Evolutionary conservation across 768 basidiomycete genomes (phyloP), one percentile per base, ranked within the genome.

Genomic region (Macrolepiota fuliginosa): DNA sequence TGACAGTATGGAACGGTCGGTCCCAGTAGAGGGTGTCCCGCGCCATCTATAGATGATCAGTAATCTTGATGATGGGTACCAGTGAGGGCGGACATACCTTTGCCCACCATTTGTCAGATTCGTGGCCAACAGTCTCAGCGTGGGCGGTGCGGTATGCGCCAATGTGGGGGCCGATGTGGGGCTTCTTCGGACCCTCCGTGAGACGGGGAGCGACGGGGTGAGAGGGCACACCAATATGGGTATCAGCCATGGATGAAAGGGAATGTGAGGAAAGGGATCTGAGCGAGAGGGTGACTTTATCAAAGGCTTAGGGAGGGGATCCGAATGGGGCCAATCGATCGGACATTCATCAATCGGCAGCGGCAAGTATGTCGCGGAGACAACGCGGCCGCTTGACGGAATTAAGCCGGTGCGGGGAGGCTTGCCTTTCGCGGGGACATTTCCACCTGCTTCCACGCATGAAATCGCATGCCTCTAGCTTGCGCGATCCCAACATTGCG

Each of bases 91-190:
- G 4, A 65, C 82, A 58, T 39, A 89, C 92, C 82, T 89, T 85
- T 46, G 84, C 84, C 95, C 95, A 98, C 91, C 92, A 98, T 63
- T 80, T 79, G 68, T 98, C 94, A 13, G 85, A 87, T 66, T 85
- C 83, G 57, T 84, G 79, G 24, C 92, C 95, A 32, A 96, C 69
- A 12, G 92, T 92, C 72, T 85, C 74, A 4, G 77, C 74, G 74
- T 96, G 93, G 24, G 82, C 82, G 6, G 73, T 71, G 63, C 75
- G 78, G 76, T 96, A 96, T 13, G 88, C 88, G n/a, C 87, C 73
- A 67, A 89, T 82, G 72, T 89, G 79, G 17, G 94, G 93, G 0
- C 89, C 90, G 25, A 98, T 68, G 72, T 96, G 93, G 2, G 92
- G 91, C 27, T 67, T 83, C 72, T 89, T 90, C 50, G 71, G 69